phyloP scores from a whole-genome alignment of 1,284 basidiomycete species.

The Rhizopogon parksii region DNA sequence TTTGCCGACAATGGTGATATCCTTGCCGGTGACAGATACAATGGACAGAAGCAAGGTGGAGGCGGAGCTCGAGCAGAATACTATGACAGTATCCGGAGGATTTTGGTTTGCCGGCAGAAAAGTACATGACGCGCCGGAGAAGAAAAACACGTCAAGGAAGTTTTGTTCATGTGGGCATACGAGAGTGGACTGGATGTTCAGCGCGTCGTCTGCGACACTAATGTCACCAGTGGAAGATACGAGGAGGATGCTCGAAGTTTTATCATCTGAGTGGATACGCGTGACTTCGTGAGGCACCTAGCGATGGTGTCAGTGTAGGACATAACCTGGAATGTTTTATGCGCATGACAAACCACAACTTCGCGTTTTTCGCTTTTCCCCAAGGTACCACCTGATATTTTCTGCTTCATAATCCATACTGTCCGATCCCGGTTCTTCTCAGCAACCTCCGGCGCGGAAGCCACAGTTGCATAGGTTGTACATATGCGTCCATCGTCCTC shows the following conservation, averaged over 20 bases:
- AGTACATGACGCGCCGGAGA: conserved; percentile 34
- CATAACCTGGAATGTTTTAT: conserved; percentile 2
- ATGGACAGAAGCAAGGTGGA: conserved; percentile 1
- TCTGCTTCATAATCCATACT: conserved; percentile 59
- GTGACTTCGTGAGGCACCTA: conserved; percentile 41
- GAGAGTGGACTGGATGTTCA: conserved; percentile 34
- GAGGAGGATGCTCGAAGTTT: conserved; percentile 33
- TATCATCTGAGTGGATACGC: conserved; percentile 23
- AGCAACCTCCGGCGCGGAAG: conserved; percentile 39
- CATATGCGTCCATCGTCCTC: conserved; percentile 34
- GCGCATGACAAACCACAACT: conserved; percentile 36
- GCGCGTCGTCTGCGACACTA: conserved; percentile 37
- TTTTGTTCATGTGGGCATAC: conserved; percentile 23
- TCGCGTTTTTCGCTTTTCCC: conserved; percentile 35
- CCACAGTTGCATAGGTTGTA: conserved; percentile 51
- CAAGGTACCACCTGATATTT: conserved; percentile 34
- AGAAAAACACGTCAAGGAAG: conserved; percentile 40
- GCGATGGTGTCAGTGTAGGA: conserved; percentile 18
- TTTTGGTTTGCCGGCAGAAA: conserved; percentile 33
- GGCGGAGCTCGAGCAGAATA: conserved; percentile 2
- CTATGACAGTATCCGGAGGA: neutral
- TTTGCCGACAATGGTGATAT: neutral
- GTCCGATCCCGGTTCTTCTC: conserved; percentile 38
- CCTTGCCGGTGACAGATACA: conserved; percentile 1
- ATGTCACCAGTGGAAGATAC: conserved; percentile 42